Percentiles rank a stretch among this genome's conserved stretches.
phyloP scores from a whole-genome alignment of 108 stramenopile genomes.

The Skeletonema menzelii region DNA sequence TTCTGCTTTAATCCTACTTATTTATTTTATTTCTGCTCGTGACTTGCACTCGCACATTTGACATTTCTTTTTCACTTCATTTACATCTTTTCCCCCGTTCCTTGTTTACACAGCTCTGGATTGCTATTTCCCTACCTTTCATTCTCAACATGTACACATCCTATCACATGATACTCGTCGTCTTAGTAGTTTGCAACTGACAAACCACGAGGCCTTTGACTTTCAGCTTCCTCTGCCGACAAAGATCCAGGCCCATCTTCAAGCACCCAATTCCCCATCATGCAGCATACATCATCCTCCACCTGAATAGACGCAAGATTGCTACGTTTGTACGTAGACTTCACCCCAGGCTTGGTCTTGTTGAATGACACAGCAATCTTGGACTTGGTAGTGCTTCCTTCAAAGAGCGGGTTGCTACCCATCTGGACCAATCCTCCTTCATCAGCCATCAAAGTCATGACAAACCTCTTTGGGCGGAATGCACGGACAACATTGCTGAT shows the following conservation, averaged over 20 bases:
- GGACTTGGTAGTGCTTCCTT: constrained; percentile 45
- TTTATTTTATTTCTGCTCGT: too few relatives aligned
- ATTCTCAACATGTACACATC: too few relatives aligned
- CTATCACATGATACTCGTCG: background rate
- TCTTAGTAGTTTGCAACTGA: constrained; percentile 11
- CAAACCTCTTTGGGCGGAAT: constrained; percentile 96
- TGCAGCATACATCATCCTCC: constrained; percentile 87
- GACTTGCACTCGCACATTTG: too few relatives aligned
- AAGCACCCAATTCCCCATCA: constrained; percentile 92
- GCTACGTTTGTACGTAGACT: constrained; percentile 68
- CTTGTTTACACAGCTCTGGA: too few relatives aligned
- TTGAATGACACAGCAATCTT: constrained; percentile 63
- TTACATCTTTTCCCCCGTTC: too few relatives aligned
- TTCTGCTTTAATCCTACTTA: too few relatives aligned
- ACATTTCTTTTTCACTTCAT: too few relatives aligned
- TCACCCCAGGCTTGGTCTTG: constrained; percentile 20
- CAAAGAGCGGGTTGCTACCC: constrained; percentile 74
- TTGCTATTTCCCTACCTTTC: too few relatives aligned
- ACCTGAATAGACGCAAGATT: constrained; percentile 82
- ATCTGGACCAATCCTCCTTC: constrained; percentile 91
- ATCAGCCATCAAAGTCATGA: constrained; percentile 99
- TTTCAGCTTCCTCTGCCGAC: background rate
- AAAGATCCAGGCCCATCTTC: constrained; percentile 23
- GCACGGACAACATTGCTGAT: constrained; percentile 95
- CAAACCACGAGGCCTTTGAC: constrained; percentile 27